Percentiles rank a stretch among this genome's conserved stretches.
Evolutionary conservation across 129 eudicot species (phyloP).

Genomic region (Centrapalus pauciflorus): DNA sequence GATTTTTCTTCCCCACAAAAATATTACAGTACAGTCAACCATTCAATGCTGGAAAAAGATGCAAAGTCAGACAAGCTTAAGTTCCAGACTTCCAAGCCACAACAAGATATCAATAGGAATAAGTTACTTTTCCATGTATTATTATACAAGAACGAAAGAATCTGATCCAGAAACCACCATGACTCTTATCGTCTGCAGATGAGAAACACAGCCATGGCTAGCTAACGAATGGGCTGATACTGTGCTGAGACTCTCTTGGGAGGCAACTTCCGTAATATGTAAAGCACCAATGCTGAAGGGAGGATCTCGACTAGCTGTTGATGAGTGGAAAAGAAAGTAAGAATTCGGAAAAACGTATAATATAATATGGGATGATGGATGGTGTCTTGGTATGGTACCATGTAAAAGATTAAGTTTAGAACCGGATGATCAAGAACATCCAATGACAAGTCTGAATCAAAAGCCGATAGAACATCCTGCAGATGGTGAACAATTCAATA

Average conservation of each 20-base stretch:
- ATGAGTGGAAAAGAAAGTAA: constrained; percentile 6
- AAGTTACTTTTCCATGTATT: constrained; percentile 14
- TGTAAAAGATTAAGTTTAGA: constrained; percentile 68
- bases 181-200: too few relatives aligned
- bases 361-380: too few relatives aligned
- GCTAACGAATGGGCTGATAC: constrained; percentile 72
- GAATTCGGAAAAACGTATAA: neutral
- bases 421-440: constrained; percentile 78
- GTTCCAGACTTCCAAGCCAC: constrained; percentile 5
- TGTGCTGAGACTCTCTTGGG: constrained; percentile 72
- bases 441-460: constrained; percentile 67
- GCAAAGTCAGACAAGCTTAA: neutral
- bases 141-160: neutral
- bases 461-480: constrained; percentile 77
- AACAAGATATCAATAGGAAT: constrained; percentile 5
- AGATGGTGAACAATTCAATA: too few relatives aligned
- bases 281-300: constrained; percentile 84
- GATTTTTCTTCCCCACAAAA: constrained; percentile 17
- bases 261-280: constrained; percentile 76
- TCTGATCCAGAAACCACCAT: neutral
- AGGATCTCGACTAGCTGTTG: constrained; percentile 82
- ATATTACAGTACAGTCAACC: constrained; percentile 4
- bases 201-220: too few relatives aligned
- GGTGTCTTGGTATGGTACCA: too few relatives aligned
- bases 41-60: neutral